phyloP scores from a whole-genome alignment of 2,329 filamentous ascomycete genomes.

The Penicillium sp. region DNA sequence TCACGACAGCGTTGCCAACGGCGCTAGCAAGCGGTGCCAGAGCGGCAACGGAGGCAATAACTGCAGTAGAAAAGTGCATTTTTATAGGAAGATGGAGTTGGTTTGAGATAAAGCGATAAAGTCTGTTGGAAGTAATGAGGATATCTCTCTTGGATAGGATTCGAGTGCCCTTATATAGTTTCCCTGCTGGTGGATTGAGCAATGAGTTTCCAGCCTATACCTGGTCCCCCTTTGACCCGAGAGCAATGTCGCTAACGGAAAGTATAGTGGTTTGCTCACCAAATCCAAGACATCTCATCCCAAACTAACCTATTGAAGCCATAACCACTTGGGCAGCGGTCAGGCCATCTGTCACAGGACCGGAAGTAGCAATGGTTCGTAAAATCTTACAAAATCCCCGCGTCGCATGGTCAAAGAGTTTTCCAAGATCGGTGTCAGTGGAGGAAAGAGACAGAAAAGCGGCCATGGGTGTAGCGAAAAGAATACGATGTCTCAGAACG shows the following conservation, averaged over 20 bases:
- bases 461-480: not conserved
- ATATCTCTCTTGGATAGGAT: not conserved
- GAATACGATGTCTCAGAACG: conserved; percentile 13
- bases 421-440: not conserved
- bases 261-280: not conserved
- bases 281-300: conserved; percentile 7
- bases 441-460: not conserved
- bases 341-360: conserved; percentile 7
- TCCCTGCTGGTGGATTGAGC: not conserved
- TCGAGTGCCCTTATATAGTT: conserved; percentile 7
- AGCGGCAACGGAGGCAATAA: conserved; percentile 29
- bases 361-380: not conserved
- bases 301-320: not conserved
- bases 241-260: not conserved
- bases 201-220: not conserved
- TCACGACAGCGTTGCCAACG: conserved; percentile 37
- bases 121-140: not conserved
- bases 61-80: conserved; percentile 33
- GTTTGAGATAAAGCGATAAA: conserved; percentile 5
- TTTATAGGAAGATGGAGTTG: not conserved
- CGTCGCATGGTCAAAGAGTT: not conserved
- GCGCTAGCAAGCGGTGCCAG: conserved; percentile 32
- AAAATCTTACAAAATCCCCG: not conserved
- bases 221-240: not conserved
- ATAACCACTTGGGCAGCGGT: not conserved